Percentiles rank a stretch among this genome's conserved stretches.
These are phyloP conservation scores for Leishmania aethiopica DNA, from an alignment of 208 protist species.

Conservation along the genomic window DNA sequence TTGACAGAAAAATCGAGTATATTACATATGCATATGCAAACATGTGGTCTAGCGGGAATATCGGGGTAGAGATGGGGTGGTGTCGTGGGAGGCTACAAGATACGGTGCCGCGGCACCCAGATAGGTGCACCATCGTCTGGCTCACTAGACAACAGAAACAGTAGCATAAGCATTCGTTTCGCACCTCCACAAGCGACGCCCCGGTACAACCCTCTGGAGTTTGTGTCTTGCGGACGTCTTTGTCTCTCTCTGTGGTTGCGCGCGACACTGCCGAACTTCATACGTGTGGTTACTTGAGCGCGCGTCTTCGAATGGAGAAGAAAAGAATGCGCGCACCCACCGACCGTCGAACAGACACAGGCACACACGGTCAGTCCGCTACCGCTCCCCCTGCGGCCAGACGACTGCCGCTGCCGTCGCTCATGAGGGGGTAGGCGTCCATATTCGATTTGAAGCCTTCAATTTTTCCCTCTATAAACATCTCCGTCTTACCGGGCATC, in stretches of 20 bases:
- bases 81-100: background rate
- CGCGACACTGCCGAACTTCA: background rate
- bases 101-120: background rate
- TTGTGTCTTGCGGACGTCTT: background rate
- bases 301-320: background rate
- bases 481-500: constrained; percentile 56
- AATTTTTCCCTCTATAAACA: constrained; percentile 72
- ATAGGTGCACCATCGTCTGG: background rate
- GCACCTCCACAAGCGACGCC: background rate
- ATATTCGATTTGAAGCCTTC: constrained; percentile 71
- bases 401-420: background rate
- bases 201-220: background rate
- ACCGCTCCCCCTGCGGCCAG: too few species aligned
- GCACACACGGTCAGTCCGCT: background rate
- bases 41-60: background rate
- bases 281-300: background rate
- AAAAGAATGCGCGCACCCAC: background rate
- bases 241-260: background rate
- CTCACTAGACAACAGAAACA: background rate
- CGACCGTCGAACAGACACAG: background rate
- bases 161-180: background rate
- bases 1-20: background rate
- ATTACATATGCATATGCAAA: background rate
- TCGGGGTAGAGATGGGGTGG: background rate
- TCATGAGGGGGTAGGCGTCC: constrained; percentile 34